Base-by-base conservation (phyloP, 306 rosid genomes). In the Cicer bijugum region DNA sequence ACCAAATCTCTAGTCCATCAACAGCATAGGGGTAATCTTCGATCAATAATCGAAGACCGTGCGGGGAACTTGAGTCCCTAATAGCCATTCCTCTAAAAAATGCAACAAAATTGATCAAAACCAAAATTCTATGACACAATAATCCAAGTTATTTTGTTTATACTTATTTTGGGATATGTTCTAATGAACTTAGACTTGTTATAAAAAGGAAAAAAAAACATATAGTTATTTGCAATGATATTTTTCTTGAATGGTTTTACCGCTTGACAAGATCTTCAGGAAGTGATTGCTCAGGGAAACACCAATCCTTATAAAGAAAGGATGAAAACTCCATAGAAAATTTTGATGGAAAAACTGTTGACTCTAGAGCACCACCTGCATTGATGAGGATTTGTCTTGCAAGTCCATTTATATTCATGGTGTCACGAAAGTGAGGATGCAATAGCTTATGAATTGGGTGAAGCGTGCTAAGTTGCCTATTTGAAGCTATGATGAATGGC, bases 251-350 rank as follows among this genome's bases (percentile, higher is more conserved):
- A 43, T 73, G 57, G 58, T 60, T 61, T 85, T 85, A 91, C 98
- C 98, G 86, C 81, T 91, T 89, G 71, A 89, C 8, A 20, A 93
- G 89, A 83, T 91, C 96, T 56, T 5, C 81, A 38, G 98, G 97
- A 15, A 93, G 83, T 52, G 97, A 89, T 77, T 91, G 93, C 5
- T 89, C 96, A 17, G 80, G 84, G 71, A 93, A 89, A 73, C 50
- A 55, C 97, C 97, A 93, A 4, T 87, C 69, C 82, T 89, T 93
- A 71, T 89, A 93, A 52, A 82, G 66, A 14, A 47, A 11, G 4
- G 98, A 88, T 1, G 98, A 85, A 84, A 91, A 69, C 85, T 93
- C 96, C 93, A 93, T 66, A 43, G 88, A 78, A 74, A 82, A 93
- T 69, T 80, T 90, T 0, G 80, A 78, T 9, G 84, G 88, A 76